Conservation (phyloP, 2,329 filamentous ascomycete genomes). For the Tolypocladium ovalisporum region DNA sequence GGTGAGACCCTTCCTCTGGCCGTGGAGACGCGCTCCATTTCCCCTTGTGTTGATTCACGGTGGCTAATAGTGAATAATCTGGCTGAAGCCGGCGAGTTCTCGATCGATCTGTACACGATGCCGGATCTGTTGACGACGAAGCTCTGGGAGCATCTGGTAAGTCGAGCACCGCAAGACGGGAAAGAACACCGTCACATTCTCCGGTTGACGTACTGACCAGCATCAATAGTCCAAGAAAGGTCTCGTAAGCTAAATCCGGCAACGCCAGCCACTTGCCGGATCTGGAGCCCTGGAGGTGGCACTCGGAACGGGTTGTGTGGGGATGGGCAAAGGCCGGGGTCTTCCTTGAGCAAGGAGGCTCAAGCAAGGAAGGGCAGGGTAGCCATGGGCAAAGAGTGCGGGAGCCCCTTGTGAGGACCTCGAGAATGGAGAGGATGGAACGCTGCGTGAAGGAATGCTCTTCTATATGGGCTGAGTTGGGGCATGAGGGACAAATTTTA, state of each 20-base stretch:
- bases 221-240: slow-evolving; percentile 27
- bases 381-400: neutral
- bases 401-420: neutral
- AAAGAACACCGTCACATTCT: neutral
- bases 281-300: neutral
- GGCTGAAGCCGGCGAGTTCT: slow-evolving; percentile 76
- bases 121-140: slow-evolving; percentile 81
- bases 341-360: neutral
- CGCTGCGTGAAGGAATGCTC: neutral
- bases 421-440: neutral
- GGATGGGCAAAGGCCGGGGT: neutral
- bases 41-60: slow-evolving; percentile 17
- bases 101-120: slow-evolving; percentile 95
- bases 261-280: neutral
- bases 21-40: slow-evolving; percentile 2
- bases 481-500: neutral
- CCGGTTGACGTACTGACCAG: neutral
- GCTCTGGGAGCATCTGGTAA: slow-evolving; percentile 78
- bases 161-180: slow-evolving; percentile 9
- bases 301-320: neutral
- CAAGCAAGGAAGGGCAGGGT: neutral
- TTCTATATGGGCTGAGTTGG: neutral
- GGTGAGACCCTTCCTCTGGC: slow-evolving; percentile 41
- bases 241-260: slow-evolving; percentile 20
- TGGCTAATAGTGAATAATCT: slow-evolving; percentile 25